phyloP scores from a whole-genome alignment of 805 yeast species.

The Candida awuae region DNA sequence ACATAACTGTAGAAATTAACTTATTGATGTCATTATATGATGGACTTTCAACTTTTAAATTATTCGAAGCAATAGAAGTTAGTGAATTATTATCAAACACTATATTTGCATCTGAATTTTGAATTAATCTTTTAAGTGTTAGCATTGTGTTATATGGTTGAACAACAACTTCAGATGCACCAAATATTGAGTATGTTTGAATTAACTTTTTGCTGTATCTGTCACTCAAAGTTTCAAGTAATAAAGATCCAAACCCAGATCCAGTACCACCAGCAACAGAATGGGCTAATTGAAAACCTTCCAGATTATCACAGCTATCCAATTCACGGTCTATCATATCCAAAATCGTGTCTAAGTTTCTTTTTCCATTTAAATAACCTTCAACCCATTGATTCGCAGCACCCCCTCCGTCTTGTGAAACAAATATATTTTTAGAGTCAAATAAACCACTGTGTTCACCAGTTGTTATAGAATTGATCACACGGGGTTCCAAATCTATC shows the following conservation, averaged over 20 bases:
- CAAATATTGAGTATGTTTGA: constrained; percentile 81
- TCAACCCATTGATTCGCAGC: constrained; percentile 96
- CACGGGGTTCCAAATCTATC: constrained; percentile 87
- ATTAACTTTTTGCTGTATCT: constrained; percentile 74
- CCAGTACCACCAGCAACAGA: constrained; percentile 99
- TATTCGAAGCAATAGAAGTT: constrained; percentile 57
- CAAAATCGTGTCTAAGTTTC: constrained; percentile 61
- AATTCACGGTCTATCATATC: constrained; percentile 84
- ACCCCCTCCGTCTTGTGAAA: constrained; percentile 77
- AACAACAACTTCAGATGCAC: constrained; percentile 92
- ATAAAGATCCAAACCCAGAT: constrained; percentile 68
- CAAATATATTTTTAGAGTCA: constrained; percentile 74
- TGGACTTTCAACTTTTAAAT: constrained; percentile 48
- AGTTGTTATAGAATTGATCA: constrained; percentile 49
- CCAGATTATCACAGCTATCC: constrained; percentile 82
- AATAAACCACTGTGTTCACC: constrained; percentile 39
- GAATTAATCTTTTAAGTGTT: constrained; percentile 73
- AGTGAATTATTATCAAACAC: constrained; percentile 89
- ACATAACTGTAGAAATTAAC: constrained; percentile 74
- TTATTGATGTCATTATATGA: constrained; percentile 77
- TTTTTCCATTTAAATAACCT: constrained; percentile 72
- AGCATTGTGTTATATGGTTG: constrained; percentile 91
- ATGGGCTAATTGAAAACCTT: constrained; percentile 86
- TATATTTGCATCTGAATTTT: constrained; percentile 69
- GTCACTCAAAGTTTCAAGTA: constrained; percentile 74